A percentile compares a stretch with the other conserved stretches of the same genome.
phyloP scores from a whole-genome alignment of 352 stramenopile species.

The Lagenidium giganteum region DNA sequence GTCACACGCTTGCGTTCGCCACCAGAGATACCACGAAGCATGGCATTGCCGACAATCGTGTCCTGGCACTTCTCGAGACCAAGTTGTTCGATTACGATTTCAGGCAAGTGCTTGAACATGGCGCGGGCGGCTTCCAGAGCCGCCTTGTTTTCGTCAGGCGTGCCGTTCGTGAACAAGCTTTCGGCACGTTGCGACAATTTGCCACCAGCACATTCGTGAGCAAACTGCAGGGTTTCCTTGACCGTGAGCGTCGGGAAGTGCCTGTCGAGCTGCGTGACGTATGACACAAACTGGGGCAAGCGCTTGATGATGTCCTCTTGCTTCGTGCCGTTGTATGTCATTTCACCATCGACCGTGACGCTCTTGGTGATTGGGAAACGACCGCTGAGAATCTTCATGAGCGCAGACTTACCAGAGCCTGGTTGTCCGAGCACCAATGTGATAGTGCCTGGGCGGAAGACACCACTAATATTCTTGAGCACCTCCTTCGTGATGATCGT shows the following conservation, averaged over 20 bases:
- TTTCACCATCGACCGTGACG: constrained; percentile 22
- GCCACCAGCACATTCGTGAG: constrained; percentile 22
- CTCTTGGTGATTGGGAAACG: constrained; percentile 28
- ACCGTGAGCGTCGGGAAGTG: constrained; percentile 39
- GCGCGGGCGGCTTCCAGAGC: constrained; percentile 19
- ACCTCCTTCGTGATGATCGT: constrained; percentile 28
- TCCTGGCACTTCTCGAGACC: constrained; percentile 49
- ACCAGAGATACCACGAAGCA: constrained; percentile 63
- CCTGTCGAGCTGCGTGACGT: constrained; percentile 31
- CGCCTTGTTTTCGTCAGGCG: constrained; percentile 25
- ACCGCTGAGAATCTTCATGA: constrained; percentile 45
- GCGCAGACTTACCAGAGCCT: constrained; percentile 37
- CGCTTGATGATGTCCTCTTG: constrained; percentile 4
- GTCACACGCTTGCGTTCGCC: constrained; percentile 77
- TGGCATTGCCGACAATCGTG: constrained; percentile 58
- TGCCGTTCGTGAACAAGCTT: constrained; percentile 12
- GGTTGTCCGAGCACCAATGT: constrained; percentile 48
- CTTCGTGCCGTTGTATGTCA: constrained; percentile 38
- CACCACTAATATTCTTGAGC: constrained; percentile 22
- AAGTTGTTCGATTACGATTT: constrained; percentile 40
- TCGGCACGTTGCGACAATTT: constrained; percentile 10
- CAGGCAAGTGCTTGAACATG: constrained; percentile 25
- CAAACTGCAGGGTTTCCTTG: constrained; percentile 51
- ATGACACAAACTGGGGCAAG: constrained; percentile 31
- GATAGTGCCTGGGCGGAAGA: constrained; percentile 37